Evolutionary conservation across 257 asterid genomes (phyloP), one percentile per base, ranked within the genome.

Genomic region (Craterostigma plantagineum): DNA sequence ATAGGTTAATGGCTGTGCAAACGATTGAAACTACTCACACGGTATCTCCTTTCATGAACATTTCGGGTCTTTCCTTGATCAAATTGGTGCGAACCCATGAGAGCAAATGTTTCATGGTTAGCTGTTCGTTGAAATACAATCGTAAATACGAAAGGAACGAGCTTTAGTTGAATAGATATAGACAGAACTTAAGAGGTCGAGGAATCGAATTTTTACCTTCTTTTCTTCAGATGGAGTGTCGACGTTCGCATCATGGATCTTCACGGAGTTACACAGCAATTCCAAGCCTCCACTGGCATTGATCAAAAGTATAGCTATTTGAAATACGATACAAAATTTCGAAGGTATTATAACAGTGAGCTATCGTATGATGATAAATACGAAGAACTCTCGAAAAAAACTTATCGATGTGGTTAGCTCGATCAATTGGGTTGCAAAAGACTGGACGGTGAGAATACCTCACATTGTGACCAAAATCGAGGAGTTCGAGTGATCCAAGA

Each of bases 41-140:
- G 0, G 92, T 68, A 35, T 83, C 95, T 43, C 92, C 98, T 71
- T 90, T 83, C 86, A 90, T 72, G 47, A 90, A 90, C 98, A 90
- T 90, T 67, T 90, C 98, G 7, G 94, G 94, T 53, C 98, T 76
- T 75, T 90, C 98, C 69, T 90, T 79, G 53, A 90, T 79, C 81
- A 90, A 62, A 63, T 83, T 83, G 61, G 77, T 52, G 52, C 81
- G 69, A 34, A 77, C 92, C 98, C 95, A 90, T 36, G 86, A 53
- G 47, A 90, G 95, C 73, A 83, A 60, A 53, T 67, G 58, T 54
- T 83, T 79, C 83, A 90, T 61, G 13, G 91, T 76, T 51, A 90
- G 51, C 92, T 90, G 82, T 30, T 48, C 18, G 42, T 55, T 60
- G 43, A 33, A 18, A 52, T 61, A 48, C 33, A 43, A 53, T 35